Evolutionary conservation across 75 land plant species (phyloP).

Genomic region (Picea sitchensis): DNA sequence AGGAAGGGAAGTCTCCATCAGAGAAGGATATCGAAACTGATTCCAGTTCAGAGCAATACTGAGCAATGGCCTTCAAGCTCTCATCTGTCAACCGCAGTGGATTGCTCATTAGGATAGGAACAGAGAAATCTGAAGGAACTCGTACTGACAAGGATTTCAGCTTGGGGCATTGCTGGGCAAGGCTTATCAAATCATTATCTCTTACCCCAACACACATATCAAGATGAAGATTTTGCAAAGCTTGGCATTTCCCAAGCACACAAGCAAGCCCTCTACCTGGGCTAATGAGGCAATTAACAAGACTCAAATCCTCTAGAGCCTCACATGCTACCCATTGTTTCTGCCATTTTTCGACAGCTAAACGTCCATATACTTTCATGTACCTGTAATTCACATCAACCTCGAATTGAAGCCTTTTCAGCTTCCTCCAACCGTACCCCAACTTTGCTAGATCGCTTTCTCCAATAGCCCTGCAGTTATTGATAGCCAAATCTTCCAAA

Average conservation of each 20-base stretch:
- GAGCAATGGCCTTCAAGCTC: constrained; percentile 52
- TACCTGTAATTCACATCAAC: constrained; percentile 54
- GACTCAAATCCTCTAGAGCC: constrained; percentile 49
- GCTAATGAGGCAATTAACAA: constrained; percentile 62
- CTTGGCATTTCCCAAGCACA: constrained; percentile 44
- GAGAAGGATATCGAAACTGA: constrained; percentile 46
- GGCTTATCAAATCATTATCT: constrained; percentile 34
- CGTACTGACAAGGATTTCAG: constrained; percentile 55
- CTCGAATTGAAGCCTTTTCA: constrained; percentile 58
- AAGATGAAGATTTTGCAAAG: constrained; percentile 56
- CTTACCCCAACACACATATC: constrained; percentile 78
- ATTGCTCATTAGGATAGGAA: constrained; percentile 26
- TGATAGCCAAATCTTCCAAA: constrained; percentile 58
- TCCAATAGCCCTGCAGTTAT: constrained; percentile 68
- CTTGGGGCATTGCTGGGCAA: constrained; percentile 47
- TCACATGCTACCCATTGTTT: constrained; percentile 50
- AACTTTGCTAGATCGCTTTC: constrained; percentile 66
- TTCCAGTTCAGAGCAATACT: constrained; percentile 46
- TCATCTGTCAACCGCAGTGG: constrained; percentile 52
- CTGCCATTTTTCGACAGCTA: constrained; percentile 39
- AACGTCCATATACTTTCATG: constrained; percentile 39
- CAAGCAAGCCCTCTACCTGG: constrained; percentile 67
- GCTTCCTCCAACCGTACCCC: constrained; percentile 58
- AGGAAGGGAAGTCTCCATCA: constrained; percentile 56
- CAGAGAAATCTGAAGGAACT: constrained; percentile 52